Evolutionary conservation across 306 rosid genomes (phyloP).

Genomic region (Rosa lucieae): DNA sequence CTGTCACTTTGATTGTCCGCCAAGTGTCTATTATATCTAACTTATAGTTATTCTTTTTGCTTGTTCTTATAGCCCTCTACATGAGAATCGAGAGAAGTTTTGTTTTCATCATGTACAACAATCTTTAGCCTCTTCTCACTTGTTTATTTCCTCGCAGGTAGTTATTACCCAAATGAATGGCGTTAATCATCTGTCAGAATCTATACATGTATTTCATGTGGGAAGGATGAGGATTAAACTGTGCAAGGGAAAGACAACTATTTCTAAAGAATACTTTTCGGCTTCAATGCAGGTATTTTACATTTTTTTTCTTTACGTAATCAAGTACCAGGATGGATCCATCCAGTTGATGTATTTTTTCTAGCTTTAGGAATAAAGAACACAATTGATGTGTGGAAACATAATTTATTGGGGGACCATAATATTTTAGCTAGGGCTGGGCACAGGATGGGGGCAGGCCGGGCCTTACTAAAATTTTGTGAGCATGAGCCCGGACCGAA

Average conservation of each 20-base stretch:
- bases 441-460: too few relatives aligned
- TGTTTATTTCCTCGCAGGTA: constrained; percentile 53
- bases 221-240: constrained; percentile 95
- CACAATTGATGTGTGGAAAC: background rate
- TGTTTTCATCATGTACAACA: background rate
- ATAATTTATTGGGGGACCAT: background rate
- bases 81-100: background rate
- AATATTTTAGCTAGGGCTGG: background rate
- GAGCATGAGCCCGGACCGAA: too few relatives aligned
- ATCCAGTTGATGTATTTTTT: background rate
- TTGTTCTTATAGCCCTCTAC: background rate
- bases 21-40: background rate
- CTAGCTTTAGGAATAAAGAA: background rate
- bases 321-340: background rate
- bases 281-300: constrained; percentile 77
- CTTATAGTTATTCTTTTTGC: background rate
- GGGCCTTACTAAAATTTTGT: too few relatives aligned
- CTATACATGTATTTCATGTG: constrained; percentile 76
- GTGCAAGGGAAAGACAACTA: constrained; percentile 62
- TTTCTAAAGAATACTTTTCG: constrained; percentile 81
- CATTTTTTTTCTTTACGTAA: background rate
- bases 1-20: background rate
- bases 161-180: constrained; percentile 82
- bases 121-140: background rate
- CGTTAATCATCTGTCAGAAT: constrained; percentile 51